phyloP scores from a whole-genome alignment of 2,329 filamentous ascomycete genomes.

The Pseudocercospora crystallina region DNA sequence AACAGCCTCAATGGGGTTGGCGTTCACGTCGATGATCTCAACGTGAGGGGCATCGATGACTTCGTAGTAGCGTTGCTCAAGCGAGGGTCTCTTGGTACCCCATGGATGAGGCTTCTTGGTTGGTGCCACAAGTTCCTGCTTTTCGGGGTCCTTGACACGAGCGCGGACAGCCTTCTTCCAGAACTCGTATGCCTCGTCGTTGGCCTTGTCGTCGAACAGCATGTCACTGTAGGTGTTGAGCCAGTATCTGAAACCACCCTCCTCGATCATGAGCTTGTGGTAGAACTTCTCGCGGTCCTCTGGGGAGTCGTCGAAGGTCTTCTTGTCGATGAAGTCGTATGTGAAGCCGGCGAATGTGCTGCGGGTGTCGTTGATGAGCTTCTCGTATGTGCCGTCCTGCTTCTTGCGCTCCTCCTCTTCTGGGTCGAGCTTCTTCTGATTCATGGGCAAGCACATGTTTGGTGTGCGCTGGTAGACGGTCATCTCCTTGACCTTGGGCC shows the following conservation, averaged over 20 bases:
- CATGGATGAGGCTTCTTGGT: slow-evolving; percentile 54
- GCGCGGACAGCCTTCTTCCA: slow-evolving; percentile 41
- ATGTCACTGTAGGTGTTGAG: slow-evolving; percentile 41
- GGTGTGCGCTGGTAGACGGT: slow-evolving; percentile 53
- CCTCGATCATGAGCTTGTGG: slow-evolving; percentile 25
- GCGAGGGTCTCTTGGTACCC: slow-evolving; percentile 44
- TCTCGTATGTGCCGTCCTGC: slow-evolving; percentile 39
- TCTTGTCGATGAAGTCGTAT: slow-evolving; percentile 54
- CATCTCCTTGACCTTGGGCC: slow-evolving; percentile 54
- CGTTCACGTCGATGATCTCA: slow-evolving; percentile 42
- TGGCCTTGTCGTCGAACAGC: slow-evolving; percentile 38
- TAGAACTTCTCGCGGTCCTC: slow-evolving; percentile 50
- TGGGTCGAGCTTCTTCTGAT: slow-evolving; percentile 43
- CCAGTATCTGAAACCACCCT: slow-evolving; percentile 46
- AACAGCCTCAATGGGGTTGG: slow-evolving; percentile 41
- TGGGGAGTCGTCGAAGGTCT: slow-evolving; percentile 48
- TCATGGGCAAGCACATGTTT: slow-evolving; percentile 64
- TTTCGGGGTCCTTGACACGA: slow-evolving; percentile 51
- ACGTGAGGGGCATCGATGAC: slow-evolving; percentile 42
- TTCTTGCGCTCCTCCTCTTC: slow-evolving; percentile 52
- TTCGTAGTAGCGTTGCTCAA: slow-evolving; percentile 49
- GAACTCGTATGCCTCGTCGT: slow-evolving; percentile 41
- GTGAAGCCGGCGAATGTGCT: slow-evolving; percentile 56
- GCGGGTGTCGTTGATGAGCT: slow-evolving; percentile 27
- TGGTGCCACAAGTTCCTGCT: slow-evolving; percentile 55